Conservation (phyloP, 768 basidiomycete genomes). For the Rhodotorula diobovata region DNA sequence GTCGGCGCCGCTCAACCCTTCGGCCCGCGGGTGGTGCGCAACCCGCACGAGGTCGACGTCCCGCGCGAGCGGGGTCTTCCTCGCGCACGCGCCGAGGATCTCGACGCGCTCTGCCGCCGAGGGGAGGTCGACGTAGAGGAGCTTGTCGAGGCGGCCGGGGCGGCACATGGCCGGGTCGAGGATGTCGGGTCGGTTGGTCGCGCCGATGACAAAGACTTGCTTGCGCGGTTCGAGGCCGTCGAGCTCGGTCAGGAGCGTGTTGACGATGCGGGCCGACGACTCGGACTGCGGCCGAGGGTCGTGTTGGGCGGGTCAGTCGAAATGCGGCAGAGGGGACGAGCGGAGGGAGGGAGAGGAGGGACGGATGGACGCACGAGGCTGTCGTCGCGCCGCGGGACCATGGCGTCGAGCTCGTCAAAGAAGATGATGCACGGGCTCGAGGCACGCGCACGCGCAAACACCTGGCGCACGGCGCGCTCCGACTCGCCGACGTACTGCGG, state of each 20-base stretch:
- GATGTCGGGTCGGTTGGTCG: slow-evolving; percentile 90
- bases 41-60: slow-evolving; percentile 62
- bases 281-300: slow-evolving; percentile 2
- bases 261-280: slow-evolving; percentile 65
- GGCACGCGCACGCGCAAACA: slow-evolving; percentile 87
- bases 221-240: slow-evolving; percentile 61
- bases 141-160: slow-evolving; percentile 86
- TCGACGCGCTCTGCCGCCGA: slow-evolving; percentile 74
- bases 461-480: slow-evolving; percentile 87
- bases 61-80: slow-evolving; percentile 64
- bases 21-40: slow-evolving; percentile 58
- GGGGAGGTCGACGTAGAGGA: slow-evolving; percentile 96
- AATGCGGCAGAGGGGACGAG: background rate
- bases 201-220: slow-evolving; percentile 84
- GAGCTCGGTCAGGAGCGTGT: slow-evolving; percentile 86
- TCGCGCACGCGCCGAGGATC: slow-evolving; percentile 75
- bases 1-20: slow-evolving; percentile 96
- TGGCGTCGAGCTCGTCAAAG: slow-evolving; percentile 89
- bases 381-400: slow-evolving; percentile 86
- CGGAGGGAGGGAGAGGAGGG: background rate
- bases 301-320: too few relatives aligned
- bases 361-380: slow-evolving; percentile 60
- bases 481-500: slow-evolving; percentile 92
- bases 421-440: slow-evolving; percentile 94
- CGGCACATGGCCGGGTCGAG: slow-evolving; percentile 87